phyloP scores from a whole-genome alignment of 441 rosid genomes.

The Jatropha podagrica region DNA sequence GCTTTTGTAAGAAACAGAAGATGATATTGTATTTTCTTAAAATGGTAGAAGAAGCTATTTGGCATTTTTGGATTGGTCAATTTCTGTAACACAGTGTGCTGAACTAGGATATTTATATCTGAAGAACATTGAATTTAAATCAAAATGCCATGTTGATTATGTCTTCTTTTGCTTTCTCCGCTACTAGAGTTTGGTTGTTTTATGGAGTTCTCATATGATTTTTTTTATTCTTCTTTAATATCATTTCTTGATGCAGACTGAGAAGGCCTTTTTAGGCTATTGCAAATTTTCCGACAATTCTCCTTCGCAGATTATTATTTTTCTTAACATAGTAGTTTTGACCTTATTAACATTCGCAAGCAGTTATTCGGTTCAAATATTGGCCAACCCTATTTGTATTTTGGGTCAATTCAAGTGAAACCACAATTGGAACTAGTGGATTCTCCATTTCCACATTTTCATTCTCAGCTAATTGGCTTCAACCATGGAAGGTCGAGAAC shows the following conservation, averaged over 20 bases:
- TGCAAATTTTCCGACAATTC: neutral
- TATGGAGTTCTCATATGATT: neutral
- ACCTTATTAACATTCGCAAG: neutral
- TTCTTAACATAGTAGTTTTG: neutral
- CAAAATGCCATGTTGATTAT: neutral
- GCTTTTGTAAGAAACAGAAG: no score
- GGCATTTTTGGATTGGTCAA: no score
- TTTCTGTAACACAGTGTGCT: no score
- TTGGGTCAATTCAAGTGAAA: neutral
- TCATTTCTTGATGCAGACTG: slow-evolving; percentile 2
- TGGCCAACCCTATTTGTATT: neutral
- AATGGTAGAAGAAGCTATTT: no score
- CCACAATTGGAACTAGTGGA: neutral
- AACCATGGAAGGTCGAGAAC: slow-evolving; percentile 19
- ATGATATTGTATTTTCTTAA: no score
- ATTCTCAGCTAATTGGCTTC: neutral
- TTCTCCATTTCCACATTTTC: neutral
- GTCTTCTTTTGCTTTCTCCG: neutral
- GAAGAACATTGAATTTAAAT: neutral
- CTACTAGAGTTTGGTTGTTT: neutral
- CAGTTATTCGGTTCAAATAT: neutral
- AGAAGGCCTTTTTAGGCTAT: neutral
- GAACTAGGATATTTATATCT: neutral
- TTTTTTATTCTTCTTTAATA: neutral
- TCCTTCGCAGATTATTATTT: neutral